A percentile compares a stretch with the other conserved stretches of the same genome.
Conservation (phyloP, 176 grass and related monocot genomes). For the Oryza glumipatula region DNA sequence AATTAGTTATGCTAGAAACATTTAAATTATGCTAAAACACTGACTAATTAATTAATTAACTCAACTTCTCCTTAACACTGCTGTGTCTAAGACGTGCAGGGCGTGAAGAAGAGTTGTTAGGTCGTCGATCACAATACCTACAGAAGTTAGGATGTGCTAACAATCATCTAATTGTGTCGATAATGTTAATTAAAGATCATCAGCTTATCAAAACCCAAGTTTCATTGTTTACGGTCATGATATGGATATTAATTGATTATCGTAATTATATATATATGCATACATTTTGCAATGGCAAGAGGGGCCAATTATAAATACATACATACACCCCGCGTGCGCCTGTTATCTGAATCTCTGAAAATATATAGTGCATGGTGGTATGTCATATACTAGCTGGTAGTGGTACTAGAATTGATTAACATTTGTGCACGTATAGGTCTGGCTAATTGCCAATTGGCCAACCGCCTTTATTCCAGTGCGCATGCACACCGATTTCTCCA, state of each 20-base stretch:
- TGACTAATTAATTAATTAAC: neutral
- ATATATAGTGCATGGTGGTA: neutral
- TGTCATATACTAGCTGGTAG: neutral
- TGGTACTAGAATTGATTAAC: neutral
- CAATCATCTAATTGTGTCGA: neutral
- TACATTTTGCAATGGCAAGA: neutral
- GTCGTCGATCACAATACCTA: neutral
- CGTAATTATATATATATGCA: no score
- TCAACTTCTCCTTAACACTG: neutral
- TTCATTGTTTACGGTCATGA: no score
- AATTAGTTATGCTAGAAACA: neutral
- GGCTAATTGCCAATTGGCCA: neutral
- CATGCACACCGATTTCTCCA: neutral
- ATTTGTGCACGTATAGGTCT: neutral
- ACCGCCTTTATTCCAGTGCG: neutral
- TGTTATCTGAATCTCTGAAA: neutral
- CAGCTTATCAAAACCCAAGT: neutral
- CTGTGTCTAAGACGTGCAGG: constrained; percentile 30
- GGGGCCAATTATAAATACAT: neutral
- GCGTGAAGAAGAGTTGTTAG: constrained; percentile 7
- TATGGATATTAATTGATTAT: neutral
- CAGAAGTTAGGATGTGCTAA: neutral
- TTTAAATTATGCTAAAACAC: neutral
- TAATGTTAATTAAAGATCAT: neutral
- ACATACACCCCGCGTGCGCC: neutral